A percentile compares a stretch with the other conserved stretches of the same genome.
Evolutionary conservation across 257 asterid species (phyloP).

Genomic region (Ophiorrhiza pumila): DNA sequence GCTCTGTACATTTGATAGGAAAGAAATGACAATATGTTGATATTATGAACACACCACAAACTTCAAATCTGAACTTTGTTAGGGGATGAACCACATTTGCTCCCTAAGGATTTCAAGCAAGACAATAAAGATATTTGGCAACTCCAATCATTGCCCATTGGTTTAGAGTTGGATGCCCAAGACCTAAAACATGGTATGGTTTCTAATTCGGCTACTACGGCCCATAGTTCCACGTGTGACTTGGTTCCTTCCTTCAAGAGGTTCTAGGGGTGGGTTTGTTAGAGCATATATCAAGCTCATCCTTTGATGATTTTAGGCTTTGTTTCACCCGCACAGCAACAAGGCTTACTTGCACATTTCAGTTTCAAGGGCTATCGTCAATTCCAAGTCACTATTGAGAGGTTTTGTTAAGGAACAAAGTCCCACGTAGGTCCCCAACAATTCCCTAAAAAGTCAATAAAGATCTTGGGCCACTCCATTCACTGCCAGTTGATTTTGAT

Average conservation of each 20-base stretch:
- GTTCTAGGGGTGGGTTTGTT: neutral
- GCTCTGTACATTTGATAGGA: neutral
- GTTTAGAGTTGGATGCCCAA: neutral
- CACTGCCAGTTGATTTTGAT: neutral
- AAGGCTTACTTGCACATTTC: neutral
- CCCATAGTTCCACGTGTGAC: neutral
- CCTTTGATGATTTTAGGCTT: neutral
- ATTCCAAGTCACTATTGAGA: too few species aligned
- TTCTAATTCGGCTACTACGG: neutral
- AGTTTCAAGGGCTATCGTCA: neutral
- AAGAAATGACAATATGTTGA: neutral
- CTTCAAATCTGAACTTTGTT: neutral
- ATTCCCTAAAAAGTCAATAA: neutral
- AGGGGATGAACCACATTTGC: neutral
- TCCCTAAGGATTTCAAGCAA: neutral
- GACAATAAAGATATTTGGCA: neutral
- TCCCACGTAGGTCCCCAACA: neutral
- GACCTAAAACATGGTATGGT: too few species aligned
- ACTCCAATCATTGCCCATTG: neutral
- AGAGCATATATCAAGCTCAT: neutral
- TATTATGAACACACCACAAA: neutral
- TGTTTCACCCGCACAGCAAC: neutral
- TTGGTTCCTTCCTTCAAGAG: neutral
- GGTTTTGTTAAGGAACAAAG: neutral
- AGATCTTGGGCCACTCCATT: neutral